Percentiles rank a stretch among this genome's conserved stretches.
Evolutionary conservation across 441 rosid species (phyloP).

Genomic region (Adansonia grandidieri): DNA sequence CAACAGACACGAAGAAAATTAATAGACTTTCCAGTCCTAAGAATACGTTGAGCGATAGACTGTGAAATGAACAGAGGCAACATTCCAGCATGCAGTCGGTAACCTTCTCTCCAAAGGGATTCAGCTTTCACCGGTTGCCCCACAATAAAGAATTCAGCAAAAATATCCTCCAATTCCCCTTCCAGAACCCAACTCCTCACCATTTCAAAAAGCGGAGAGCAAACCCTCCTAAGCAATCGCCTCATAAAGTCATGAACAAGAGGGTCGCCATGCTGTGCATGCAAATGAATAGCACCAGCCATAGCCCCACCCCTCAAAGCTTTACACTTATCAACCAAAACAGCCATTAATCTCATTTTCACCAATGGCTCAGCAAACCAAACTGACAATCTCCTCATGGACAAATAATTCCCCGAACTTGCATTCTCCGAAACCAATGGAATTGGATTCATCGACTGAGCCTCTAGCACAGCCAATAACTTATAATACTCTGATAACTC

Average conservation of each 20-base stretch:
- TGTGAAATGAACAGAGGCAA: slow-evolving; percentile 88
- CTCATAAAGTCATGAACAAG: slow-evolving; percentile 85
- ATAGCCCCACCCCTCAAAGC: slow-evolving; percentile 92
- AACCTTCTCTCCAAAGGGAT: slow-evolving; percentile 97
- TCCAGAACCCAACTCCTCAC: slow-evolving; percentile 98
- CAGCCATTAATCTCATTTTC: slow-evolving; percentile 97
- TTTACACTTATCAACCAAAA: slow-evolving; percentile 87
- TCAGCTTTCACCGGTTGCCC: slow-evolving; percentile 91
- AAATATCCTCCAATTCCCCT: slow-evolving; percentile 93
- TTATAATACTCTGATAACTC: slow-evolving; percentile 83
- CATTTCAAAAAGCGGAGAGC: slow-evolving; percentile 95
- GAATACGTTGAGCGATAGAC: slow-evolving; percentile 80
- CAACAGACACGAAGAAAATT: slow-evolving; percentile 95
- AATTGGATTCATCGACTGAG: slow-evolving; percentile 88
- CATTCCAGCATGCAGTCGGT: slow-evolving; percentile 81
- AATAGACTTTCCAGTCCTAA: slow-evolving; percentile 93
- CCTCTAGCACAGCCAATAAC: slow-evolving; percentile 80
- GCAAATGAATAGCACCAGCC: slow-evolving; percentile 96
- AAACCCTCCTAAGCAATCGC: slow-evolving; percentile 72
- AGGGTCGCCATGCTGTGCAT: slow-evolving; percentile 91
- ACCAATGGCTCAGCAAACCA: slow-evolving; percentile 95
- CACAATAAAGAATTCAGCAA: slow-evolving; percentile 81
- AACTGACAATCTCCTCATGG: slow-evolving; percentile 82
- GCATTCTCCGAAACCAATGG: slow-evolving; percentile 77
- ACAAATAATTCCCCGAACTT: slow-evolving; percentile 67